Evolutionary conservation across 345 rosid genomes (phyloP), one percentile per base, ranked within the genome.

Genomic region (Nephelium lappaceum): DNA sequence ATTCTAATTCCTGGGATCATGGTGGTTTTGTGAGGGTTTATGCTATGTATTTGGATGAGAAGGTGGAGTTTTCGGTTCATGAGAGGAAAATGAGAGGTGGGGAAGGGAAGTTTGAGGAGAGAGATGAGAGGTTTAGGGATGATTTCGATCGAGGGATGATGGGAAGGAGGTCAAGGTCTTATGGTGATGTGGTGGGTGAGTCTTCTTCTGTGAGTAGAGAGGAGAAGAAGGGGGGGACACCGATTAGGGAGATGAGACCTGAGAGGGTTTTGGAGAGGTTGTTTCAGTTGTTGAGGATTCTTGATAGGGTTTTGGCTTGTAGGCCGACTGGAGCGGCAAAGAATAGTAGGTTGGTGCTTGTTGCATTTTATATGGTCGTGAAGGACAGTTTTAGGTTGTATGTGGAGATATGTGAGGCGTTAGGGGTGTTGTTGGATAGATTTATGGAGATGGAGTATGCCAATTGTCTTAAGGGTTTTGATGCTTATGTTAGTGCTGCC

Each of bases 1-100:
- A 96, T 85, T 96, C 99, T 15, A 92, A 87, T 74, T 92, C 98
- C 0, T 96, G 98, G 99, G 98, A 96, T 83, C 93, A 94, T 45
- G 87, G 94, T 0, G 94, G 89, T 6, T 96, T 96, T 51, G 95
- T 96, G 39, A 87, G 93, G 79, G 84, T 91, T 73, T 93, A 91
- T 58, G 95, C 98, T 16, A 69, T 81, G 88, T 96, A 89, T 55
- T 86, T 96, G 57, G 97, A 94, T 36, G 92, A 96, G 87, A 87
- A 84, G 82, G 85, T 96, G 24, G 98, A 94, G 74, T 79, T 89
- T 23, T 64, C 71, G 21, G 75, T 91, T 63, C 93, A 78, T 74
- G 98, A 96, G 80, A 87, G 89, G 75, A 96, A 89, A 76, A 60
- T 42, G 55, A 69, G 69, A 4, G 89, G 75, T 16, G 85, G 85